Conservation (phyloP, 106 monocot genomes). For the Platanthera guangdongensis region DNA sequence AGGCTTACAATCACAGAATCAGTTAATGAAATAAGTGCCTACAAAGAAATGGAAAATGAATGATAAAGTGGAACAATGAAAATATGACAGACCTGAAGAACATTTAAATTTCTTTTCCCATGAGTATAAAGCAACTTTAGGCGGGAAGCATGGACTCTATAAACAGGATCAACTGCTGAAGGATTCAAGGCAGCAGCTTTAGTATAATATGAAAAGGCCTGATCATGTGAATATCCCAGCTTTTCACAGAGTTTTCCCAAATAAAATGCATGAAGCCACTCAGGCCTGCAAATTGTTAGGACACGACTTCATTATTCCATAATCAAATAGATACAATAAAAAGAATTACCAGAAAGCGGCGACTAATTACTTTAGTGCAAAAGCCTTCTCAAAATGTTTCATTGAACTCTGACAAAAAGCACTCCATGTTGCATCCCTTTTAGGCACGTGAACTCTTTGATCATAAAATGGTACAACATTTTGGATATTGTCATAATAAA, state of each 20-base stretch:
- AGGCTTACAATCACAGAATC: not conserved
- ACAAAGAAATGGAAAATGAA: not conserved
- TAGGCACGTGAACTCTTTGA: conserved; percentile 63
- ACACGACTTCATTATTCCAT: not conserved
- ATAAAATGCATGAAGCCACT: conserved; percentile 94
- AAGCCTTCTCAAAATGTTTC: conserved; percentile 91
- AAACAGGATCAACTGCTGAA: conserved; percentile 89
- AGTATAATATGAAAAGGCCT: conserved; percentile 75
- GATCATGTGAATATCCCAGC: conserved; percentile 53
- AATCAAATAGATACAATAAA: not conserved
- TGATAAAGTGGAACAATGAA: not conserved
- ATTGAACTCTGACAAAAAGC: conserved; percentile 70
- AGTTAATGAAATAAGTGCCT: not conserved
- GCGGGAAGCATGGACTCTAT: conserved; percentile 89
- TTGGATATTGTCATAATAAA: conserved; percentile 93
- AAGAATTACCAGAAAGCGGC: not conserved
- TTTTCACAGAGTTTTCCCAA: conserved; percentile 96
- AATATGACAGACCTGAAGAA: conserved; percentile 44
- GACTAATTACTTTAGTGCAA: conserved; percentile 47
- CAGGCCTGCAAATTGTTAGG: conserved; percentile 43
- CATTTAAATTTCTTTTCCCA: conserved; percentile 51
- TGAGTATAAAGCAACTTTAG: conserved; percentile 73
- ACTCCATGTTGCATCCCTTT: conserved; percentile 70
- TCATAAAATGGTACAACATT: conserved; percentile 98
- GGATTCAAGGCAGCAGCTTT: conserved; percentile 71